Conservation (phyloP, 129 eudicot species). For the Flaveria robusta region DNA sequence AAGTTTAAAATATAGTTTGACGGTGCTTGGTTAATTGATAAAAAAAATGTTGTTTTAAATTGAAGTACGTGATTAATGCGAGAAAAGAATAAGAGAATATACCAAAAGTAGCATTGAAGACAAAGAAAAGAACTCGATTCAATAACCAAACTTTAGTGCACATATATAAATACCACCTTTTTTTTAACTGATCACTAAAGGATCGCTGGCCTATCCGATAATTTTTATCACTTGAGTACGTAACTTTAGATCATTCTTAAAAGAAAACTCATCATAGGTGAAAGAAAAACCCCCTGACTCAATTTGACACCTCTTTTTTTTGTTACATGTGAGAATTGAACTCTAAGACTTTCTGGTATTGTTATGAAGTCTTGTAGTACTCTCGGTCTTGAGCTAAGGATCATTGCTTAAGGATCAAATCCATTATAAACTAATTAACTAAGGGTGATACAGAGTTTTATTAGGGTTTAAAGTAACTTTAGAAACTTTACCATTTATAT, state of each 20-base stretch:
- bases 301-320: too few species aligned
- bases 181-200: too few species aligned
- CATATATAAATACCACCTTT: not conserved
- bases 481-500: too few species aligned
- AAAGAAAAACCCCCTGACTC: too few species aligned
- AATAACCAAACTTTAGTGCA: not conserved
- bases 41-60: not conserved
- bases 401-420: not conserved
- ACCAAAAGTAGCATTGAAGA: not conserved
- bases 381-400: too few species aligned
- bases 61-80: not conserved
- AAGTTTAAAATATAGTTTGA: not conserved
- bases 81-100: slow-evolving; percentile 1
- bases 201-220: too few species aligned
- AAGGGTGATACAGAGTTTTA: not conserved
- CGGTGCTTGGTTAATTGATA: not conserved
- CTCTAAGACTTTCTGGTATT: too few species aligned
- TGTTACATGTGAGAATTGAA: too few species aligned
- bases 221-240: too few species aligned
- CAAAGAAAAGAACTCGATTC: not conserved
- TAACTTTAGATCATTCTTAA: too few species aligned
- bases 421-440: not conserved
- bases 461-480: not conserved
- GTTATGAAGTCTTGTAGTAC: too few species aligned
- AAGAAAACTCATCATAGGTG: too few species aligned